Conservation (phyloP, 2,329 filamentous ascomycete genomes). For the Nothopassalora personata region DNA sequence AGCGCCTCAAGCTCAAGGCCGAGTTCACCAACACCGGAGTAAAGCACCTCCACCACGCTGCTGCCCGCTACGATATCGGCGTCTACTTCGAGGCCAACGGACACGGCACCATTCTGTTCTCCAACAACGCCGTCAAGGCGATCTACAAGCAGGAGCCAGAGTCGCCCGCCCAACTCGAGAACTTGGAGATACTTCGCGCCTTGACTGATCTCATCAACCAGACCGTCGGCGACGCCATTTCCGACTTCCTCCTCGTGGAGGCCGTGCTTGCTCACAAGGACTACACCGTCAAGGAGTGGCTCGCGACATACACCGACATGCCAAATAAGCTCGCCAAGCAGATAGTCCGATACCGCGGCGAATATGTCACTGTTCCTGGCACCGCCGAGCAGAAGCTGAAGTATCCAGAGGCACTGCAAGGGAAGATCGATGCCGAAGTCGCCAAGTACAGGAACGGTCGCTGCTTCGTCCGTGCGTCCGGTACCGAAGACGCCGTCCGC, state of each 20-base stretch:
- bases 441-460: conserved; percentile 86
- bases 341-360: conserved; percentile 78
- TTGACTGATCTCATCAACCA: conserved; percentile 94
- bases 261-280: conserved; percentile 91
- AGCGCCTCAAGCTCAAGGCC: conserved; percentile 80
- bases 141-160: conserved; percentile 78
- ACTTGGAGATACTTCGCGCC: conserved; percentile 76
- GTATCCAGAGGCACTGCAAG: conserved; percentile 72
- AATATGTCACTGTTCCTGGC: conserved; percentile 79
- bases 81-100: conserved; percentile 99
- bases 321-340: conserved; percentile 94
- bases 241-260: conserved; percentile 92
- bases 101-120: conserved; percentile 95
- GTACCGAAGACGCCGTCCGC: conserved; percentile 91
- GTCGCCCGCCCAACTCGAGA: conserved; percentile 85
- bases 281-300: conserved; percentile 84
- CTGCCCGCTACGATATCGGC: conserved; percentile 87
- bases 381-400: conserved; percentile 78
- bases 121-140: conserved; percentile 68
- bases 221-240: conserved; percentile 91
- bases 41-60: conserved; percentile 97
- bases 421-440: conserved; percentile 79
- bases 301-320: conserved; percentile 84
- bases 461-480: conserved; percentile 85
- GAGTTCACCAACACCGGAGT: conserved; percentile 93